These are phyloP conservation scores for Globisporangium megalacanthum DNA, from an alignment of 352 stramenopile genomes.

Conservation along the genomic window DNA sequence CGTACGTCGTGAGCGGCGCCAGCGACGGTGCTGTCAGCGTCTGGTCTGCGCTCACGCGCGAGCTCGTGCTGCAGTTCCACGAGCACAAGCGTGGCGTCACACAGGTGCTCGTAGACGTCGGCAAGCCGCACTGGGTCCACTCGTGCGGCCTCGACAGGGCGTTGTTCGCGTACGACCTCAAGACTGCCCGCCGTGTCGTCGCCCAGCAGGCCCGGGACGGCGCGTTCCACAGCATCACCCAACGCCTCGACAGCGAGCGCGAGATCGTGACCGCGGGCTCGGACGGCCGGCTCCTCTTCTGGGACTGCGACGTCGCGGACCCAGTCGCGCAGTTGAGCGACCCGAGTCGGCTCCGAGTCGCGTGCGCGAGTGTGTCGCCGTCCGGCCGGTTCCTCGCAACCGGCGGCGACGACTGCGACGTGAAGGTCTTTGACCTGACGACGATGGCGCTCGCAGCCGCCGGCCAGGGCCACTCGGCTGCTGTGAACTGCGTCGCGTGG, in stretches of 20 bases:
- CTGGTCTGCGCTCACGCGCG: conserved; percentile 78
- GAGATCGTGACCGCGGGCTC: conserved; percentile 87
- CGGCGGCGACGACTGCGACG: conserved; percentile 69
- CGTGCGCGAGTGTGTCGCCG: conserved; percentile 44
- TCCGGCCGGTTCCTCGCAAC: conserved; percentile 77
- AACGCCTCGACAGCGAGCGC: conserved; percentile 86
- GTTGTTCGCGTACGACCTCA: conserved; percentile 91
- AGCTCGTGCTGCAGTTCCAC: conserved; percentile 89
- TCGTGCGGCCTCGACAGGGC: conserved; percentile 81
- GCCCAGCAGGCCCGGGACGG: conserved; percentile 75
- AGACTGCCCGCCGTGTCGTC: conserved; percentile 75
- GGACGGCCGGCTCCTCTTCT: conserved; percentile 81
- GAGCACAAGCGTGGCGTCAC: conserved; percentile 85
- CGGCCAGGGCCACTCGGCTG: conserved; percentile 61
- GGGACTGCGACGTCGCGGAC: conserved; percentile 88
- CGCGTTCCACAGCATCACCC: conserved; percentile 76
- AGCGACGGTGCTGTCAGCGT: conserved; percentile 86
- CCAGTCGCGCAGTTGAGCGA: conserved; percentile 58
- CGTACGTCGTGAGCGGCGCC: conserved; percentile 79
- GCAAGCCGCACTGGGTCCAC: conserved; percentile 79
- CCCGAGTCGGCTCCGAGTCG: conserved; percentile 32
- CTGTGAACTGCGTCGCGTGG: conserved; percentile 76
- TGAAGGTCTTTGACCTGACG: conserved; percentile 76
- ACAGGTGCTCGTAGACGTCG: conserved; percentile 74
- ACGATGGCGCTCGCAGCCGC: conserved; percentile 41